Base-by-base conservation (phyloP, 208 protist genomes). In the Leishmania mexicana region DNA sequence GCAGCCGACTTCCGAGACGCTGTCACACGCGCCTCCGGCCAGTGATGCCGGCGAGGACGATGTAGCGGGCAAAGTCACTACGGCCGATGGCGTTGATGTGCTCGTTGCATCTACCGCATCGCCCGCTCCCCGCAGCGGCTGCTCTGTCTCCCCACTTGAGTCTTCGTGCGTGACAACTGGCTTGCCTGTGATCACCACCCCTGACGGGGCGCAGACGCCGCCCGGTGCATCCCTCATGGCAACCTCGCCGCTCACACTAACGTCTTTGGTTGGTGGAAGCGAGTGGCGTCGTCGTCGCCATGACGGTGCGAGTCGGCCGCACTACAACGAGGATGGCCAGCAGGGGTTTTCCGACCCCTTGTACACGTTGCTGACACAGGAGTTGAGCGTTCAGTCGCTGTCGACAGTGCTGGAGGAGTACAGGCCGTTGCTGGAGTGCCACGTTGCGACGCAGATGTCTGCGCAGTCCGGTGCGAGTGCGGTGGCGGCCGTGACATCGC, bases 301-400 rank as follows among this genome's bases (percentile, higher is more conserved):
- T 35, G 71, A 74, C 6, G 73, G 21, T 5, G 51, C 24, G n/a
- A 64, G 42, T 38, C 8, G 57, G 0, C 3, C 38, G 51, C 62
- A 68, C 19, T 19, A 49, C 17, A 21, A 11, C 31, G 81, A 70
- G 45, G 68, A 6, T 49, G 81, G 8, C 0, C 31, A 17, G 62
- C 0, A 51, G 28, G 47, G n/a, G 60, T 62, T 47, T 49, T 45
- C 17, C 0, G 70, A 81, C n/a, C 7, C n/a, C 21, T 7, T 81
- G 7, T 86, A 72, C 42, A n/a, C 64, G 1, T 38, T 78, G 11
- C 53, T 86, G 24, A 72, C 83, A 0, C 76, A 74, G n/a, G 78
- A 76, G 21, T 19, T 86, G 54, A 40, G 3, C 13, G 78, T 86
- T 40, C 78, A 78, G 3, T 58, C 65, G 64, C 78, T 86, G n/a